phyloP scores from a whole-genome alignment of 306 rosid genomes.

The Datisca glomerata region DNA sequence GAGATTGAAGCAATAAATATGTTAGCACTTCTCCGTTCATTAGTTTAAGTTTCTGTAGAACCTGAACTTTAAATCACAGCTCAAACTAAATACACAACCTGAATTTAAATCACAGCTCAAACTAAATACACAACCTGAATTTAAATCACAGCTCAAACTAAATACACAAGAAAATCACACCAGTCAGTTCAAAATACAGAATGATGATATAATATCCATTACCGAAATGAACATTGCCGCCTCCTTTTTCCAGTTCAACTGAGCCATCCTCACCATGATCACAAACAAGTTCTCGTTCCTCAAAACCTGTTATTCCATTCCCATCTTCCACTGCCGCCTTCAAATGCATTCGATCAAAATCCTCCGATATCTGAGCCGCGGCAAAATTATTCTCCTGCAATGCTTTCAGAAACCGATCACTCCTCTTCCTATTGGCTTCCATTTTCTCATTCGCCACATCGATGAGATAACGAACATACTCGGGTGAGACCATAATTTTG shows the following conservation, averaged over 20 bases:
- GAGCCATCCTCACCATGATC: constrained; percentile 10
- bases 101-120: too few species aligned
- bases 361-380: constrained; percentile 6
- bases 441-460: constrained; percentile 65
- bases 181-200: not conserved
- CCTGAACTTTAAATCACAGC: too few species aligned
- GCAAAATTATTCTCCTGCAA: constrained; percentile 22
- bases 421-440: constrained; percentile 65
- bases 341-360: not conserved
- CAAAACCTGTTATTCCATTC: constrained; percentile 1
- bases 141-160: too few species aligned
- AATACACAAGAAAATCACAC: not conserved
- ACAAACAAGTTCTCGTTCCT: constrained; percentile 11
- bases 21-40: too few species aligned
- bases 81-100: too few species aligned
- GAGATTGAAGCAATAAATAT: too few species aligned
- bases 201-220: not conserved
- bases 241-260: constrained; percentile 16
- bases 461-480: constrained; percentile 59
- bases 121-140: too few species aligned
- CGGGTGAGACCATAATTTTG: constrained; percentile 50
- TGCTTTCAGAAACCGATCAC: constrained; percentile 51
- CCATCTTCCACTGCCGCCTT: constrained; percentile 4
- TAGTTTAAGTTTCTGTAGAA: too few species aligned
- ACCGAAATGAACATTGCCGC: constrained; percentile 34